Conservation (phyloP, 148 eudicot genomes). For the Simmondsia chinensis region DNA sequence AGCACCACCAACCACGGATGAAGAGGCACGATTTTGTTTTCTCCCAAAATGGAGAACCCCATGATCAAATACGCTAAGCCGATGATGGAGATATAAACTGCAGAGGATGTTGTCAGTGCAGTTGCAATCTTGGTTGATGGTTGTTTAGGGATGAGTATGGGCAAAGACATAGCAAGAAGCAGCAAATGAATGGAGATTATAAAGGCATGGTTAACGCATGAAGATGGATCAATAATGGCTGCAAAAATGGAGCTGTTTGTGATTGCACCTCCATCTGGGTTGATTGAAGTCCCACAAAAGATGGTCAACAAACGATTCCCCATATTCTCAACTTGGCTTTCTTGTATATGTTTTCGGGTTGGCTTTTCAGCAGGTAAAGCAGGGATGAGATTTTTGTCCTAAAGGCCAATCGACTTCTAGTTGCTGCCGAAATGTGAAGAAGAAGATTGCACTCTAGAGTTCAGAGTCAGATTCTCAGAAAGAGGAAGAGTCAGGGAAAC, state of each 20-base stretch:
- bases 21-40: constrained; percentile 12
- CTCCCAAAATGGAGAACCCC: constrained; percentile 14
- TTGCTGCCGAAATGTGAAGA: too few species aligned
- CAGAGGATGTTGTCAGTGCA: constrained; percentile 7
- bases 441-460: too few species aligned
- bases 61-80: constrained; percentile 16
- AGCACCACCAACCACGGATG: constrained; percentile 23
- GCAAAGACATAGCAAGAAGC: constrained; percentile 7
- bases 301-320: constrained; percentile 7
- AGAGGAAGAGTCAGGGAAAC: too few species aligned
- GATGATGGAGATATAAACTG: constrained; percentile 13
- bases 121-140: not conserved
- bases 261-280: not conserved
- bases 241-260: constrained; percentile 2
- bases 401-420: too few species aligned
- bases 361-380: too few species aligned
- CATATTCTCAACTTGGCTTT: too few species aligned
- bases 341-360: too few species aligned
- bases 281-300: constrained; percentile 10
- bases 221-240: constrained; percentile 8
- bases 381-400: too few species aligned
- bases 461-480: too few species aligned
- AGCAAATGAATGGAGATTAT: constrained; percentile 8
- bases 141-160: constrained; percentile 1
- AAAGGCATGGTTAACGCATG: constrained; percentile 16